A percentile compares a stretch with the other conserved stretches of the same genome.
These are phyloP conservation scores for Falciphora oryzae DNA, from an alignment of 2,329 filamentous ascomycete genomes.

Conservation along the genomic window DNA sequence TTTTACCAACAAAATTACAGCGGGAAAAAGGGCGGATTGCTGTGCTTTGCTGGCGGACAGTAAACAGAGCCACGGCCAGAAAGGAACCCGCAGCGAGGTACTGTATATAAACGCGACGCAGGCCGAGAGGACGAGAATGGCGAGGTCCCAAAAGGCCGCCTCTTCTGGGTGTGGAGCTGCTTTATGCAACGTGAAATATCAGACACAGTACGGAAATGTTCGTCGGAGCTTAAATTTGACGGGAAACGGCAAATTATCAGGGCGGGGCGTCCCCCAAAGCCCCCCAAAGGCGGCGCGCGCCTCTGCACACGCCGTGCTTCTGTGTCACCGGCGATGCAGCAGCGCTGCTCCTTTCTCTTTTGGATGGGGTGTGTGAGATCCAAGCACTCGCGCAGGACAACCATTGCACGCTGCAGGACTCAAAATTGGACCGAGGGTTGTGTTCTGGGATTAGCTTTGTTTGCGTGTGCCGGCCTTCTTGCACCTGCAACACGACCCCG, in stretches of 20 bases:
- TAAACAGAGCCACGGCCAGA: not conserved
- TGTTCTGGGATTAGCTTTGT: too few relatives aligned
- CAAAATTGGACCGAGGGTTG: too few relatives aligned
- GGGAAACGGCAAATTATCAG: not conserved
- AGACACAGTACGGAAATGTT: not conserved
- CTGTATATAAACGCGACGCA: too few relatives aligned
- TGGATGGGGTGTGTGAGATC: not conserved
- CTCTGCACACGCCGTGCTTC: not conserved
- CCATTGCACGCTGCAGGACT: too few relatives aligned
- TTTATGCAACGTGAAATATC: not conserved
- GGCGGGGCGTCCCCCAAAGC: too few relatives aligned
- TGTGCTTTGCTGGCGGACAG: not conserved
- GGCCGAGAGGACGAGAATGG: too few relatives aligned
- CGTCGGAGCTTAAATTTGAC: constrained; percentile 1
- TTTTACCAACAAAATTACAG: not conserved
- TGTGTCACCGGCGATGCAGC: not conserved
- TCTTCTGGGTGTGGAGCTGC: not conserved
- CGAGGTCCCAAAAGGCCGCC: not conserved
- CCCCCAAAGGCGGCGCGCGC: too few relatives aligned
- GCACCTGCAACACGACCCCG: too few relatives aligned
- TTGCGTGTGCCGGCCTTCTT: too few relatives aligned
- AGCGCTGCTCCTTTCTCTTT: not conserved
- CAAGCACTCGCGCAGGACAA: too few relatives aligned
- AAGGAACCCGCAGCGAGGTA: not conserved
- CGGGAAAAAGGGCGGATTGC: not conserved